Evolutionary conservation across 2,329 filamentous ascomycete genomes (phyloP), one percentile per base, ranked within the genome.

Genomic region (Penicillium sp.): DNA sequence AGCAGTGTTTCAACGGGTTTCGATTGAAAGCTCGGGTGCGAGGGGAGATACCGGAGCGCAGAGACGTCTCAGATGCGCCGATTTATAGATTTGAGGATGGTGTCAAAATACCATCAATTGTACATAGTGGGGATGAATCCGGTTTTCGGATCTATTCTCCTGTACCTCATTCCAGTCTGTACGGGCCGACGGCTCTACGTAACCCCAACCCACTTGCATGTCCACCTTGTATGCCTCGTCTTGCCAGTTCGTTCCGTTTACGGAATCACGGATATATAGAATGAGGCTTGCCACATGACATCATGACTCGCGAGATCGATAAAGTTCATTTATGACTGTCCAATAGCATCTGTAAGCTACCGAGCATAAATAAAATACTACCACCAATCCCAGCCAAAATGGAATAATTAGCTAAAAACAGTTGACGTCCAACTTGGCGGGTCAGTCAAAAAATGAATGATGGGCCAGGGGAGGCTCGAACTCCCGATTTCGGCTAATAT

Each of bases 401-500:
- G 15, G 3, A 1, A 17, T 38, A n/a, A 17, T 17, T 13, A 26
- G 22, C 13, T 45, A 19, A 2, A 19, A 17, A 17, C 1, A 12
- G 8, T 38, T 4, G 30, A 28, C 3, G 12, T 47, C 4, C 4
- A 22, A 17, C 4, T 22, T 19, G 13, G n/a, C 4, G 10, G 4
- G 15, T 2, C 28, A 1, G 33, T 26, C n/a, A 54, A 54, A 54
- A 54, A 40, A 42, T n/a, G 13, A 49, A 10, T 5, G 8, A 12
- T 54, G 51, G 51, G 51, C 51, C 51, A 54, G 51, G 51, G 51
- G 51, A 54, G 51, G 51, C 51, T 54, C 51, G 51, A 54, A 54
- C 51, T 54, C 51, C 51, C 51, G 51, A 54, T 54, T 54, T 54
- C 51, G 35, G 51, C 51, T 54, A 54, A 54, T 54, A 54, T 54